Evolutionary conservation across 495 filamentous ascomycete genomes (phyloP).

Genomic region (Lentithecium fluviatile): DNA sequence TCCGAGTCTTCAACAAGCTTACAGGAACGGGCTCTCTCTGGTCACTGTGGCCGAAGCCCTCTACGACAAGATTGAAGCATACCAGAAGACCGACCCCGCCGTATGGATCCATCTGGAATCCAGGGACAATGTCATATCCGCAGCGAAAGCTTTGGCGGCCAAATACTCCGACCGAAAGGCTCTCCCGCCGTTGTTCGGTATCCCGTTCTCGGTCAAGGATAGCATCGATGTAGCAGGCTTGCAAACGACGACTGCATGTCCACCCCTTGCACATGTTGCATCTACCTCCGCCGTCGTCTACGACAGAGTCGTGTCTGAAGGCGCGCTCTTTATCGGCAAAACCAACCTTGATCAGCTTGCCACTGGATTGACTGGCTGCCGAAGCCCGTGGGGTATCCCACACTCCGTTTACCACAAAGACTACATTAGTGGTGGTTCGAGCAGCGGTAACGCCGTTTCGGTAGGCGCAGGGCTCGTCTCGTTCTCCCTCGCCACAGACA

Average conservation of each 20-base stretch:
- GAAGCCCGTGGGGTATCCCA: slow-evolving; percentile 61
- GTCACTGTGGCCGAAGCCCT: slow-evolving; percentile 43
- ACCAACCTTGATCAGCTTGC: slow-evolving; percentile 68
- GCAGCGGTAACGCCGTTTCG: slow-evolving; percentile 58
- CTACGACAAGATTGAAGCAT: slow-evolving; percentile 41
- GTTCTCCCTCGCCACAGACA: slow-evolving; percentile 65
- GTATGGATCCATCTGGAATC: slow-evolving; percentile 56
- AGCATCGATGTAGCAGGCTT: slow-evolving; percentile 60
- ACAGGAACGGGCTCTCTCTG: slow-evolving; percentile 47
- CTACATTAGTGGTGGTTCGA: slow-evolving; percentile 66
- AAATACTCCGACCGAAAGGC: slow-evolving; percentile 47
- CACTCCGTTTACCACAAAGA: slow-evolving; percentile 52
- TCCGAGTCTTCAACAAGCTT: slow-evolving; percentile 42
- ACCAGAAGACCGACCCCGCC: slow-evolving; percentile 50
- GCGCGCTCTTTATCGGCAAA: slow-evolving; percentile 65
- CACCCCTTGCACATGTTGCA: slow-evolving; percentile 53
- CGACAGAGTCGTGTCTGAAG: slow-evolving; percentile 45
- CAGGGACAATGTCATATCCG: slow-evolving; percentile 44
- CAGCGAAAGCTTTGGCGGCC: slow-evolving; percentile 47
- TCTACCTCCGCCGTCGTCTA: slow-evolving; percentile 45
- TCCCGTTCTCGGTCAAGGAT: slow-evolving; percentile 66
- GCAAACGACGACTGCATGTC: slow-evolving; percentile 60
- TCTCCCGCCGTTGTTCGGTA: slow-evolving; percentile 59
- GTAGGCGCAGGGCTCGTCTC: slow-evolving; percentile 58
- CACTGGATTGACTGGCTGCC: slow-evolving; percentile 57